These are phyloP conservation scores for Globisporangium ultimum DNA, from an alignment of 352 stramenopile genomes.

Conservation along the genomic window DNA sequence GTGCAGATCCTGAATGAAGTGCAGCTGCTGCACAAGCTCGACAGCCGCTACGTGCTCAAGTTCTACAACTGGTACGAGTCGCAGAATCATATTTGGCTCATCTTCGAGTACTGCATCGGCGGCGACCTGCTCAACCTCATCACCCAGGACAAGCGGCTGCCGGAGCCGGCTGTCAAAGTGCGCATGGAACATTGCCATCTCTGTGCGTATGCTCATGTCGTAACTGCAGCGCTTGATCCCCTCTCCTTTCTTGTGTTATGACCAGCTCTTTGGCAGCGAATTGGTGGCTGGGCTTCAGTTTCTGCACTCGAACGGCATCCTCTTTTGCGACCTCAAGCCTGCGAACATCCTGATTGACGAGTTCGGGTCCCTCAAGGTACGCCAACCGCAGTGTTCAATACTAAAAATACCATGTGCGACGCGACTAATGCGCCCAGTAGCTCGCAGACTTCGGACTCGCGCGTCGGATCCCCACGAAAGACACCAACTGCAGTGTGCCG, in stretches of 20 bases:
- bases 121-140: slow-evolving; percentile 89
- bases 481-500: slow-evolving; percentile 22
- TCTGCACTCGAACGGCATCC: slow-evolving; percentile 82
- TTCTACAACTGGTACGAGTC: slow-evolving; percentile 97
- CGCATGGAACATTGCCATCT: background rate
- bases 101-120: slow-evolving; percentile 93
- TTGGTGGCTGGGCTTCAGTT: slow-evolving; percentile 84
- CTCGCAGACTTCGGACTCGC: slow-evolving; percentile 89
- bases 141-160: slow-evolving; percentile 84
- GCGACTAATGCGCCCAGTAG: slow-evolving; percentile 20
- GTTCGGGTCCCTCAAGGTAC: slow-evolving; percentile 88
- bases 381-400: background rate
- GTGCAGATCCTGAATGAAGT: slow-evolving; percentile 82
- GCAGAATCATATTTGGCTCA: slow-evolving; percentile 94
- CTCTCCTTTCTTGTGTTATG: background rate
- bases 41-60: slow-evolving; percentile 84
- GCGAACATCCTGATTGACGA: slow-evolving; percentile 92
- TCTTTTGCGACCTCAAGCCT: slow-evolving; percentile 92
- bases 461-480: slow-evolving; percentile 67
- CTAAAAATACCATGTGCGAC: background rate
- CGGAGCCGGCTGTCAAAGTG: slow-evolving; percentile 73
- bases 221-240: too few relatives aligned
- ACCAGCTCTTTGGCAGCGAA: slow-evolving; percentile 66
- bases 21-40: slow-evolving; percentile 85
- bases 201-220: background rate